Conservation (phyloP, 208 protist genomes). For the Strigomonas galati region DNA sequence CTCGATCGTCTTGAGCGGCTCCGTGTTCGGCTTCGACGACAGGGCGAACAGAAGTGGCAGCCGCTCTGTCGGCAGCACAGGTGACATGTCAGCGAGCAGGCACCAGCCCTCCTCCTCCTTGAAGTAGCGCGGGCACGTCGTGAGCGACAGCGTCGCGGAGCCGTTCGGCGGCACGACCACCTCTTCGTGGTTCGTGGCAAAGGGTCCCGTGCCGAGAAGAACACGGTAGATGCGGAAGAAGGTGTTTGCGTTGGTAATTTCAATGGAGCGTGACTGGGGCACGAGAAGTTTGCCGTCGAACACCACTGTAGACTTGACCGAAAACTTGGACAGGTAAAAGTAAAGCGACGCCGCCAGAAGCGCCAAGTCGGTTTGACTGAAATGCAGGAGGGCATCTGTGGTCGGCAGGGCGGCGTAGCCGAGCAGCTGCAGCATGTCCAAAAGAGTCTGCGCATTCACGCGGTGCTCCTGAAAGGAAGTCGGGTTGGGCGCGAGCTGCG, state of each 20-base stretch:
- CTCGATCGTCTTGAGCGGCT: constrained; percentile 62
- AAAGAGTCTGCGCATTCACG: constrained; percentile 49
- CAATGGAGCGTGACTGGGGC: constrained; percentile 62
- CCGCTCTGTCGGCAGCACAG: constrained; percentile 40
- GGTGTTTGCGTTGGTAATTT: constrained; percentile 72
- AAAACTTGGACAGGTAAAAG: constrained; percentile 73
- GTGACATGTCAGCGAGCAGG: constrained; percentile 55
- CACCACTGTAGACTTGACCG: constrained; percentile 43
- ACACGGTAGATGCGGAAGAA: constrained; percentile 77
- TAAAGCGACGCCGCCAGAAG: constrained; percentile 83
- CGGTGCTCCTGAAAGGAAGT: constrained; percentile 37
- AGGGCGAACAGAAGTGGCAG: constrained; percentile 72
- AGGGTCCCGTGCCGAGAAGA: constrained; percentile 55
- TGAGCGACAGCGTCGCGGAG: constrained; percentile 44
- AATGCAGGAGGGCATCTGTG: constrained; percentile 49
- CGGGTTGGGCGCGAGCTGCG: constrained; percentile 25
- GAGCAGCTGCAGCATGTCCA: constrained; percentile 39
- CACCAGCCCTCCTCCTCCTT: constrained; percentile 53
- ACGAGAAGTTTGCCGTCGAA: constrained; percentile 85
- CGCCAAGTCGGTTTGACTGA: constrained; percentile 51
- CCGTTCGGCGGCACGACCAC: constrained; percentile 60
- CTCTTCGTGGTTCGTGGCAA: constrained; percentile 43
- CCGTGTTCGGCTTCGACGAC: constrained; percentile 49
- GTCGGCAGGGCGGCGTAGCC: constrained; percentile 38
- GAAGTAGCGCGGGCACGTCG: constrained; percentile 69